Evolutionary conservation across 495 filamentous ascomycete species (phyloP).

Genomic region (Talaromyces proteolyticus): DNA sequence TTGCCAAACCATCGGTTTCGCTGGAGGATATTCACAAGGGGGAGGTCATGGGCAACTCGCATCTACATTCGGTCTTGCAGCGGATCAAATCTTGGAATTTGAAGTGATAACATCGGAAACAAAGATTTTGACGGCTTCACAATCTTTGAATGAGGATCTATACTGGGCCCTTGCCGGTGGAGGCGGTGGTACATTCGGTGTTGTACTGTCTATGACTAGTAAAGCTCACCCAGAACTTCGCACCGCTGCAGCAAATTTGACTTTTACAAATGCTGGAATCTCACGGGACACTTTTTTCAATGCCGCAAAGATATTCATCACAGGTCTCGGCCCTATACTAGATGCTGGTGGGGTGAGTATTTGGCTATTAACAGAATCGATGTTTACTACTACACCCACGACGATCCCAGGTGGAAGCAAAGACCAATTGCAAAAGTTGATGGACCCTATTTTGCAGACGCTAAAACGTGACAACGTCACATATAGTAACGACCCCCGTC

Average conservation of each 20-base stretch:
- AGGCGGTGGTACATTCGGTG: constrained; percentile 57
- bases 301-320: constrained; percentile 3
- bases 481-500: no score
- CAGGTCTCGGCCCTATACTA: constrained; percentile 5
- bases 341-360: constrained; percentile 10
- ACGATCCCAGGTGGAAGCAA: constrained; percentile 6
- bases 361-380: constrained; percentile 2
- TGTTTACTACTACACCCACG: constrained; percentile 9
- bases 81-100: constrained; percentile 57
- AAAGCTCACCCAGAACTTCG: constrained; percentile 33
- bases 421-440: constrained; percentile 6
- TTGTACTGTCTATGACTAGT: constrained; percentile 49
- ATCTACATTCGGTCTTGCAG: constrained; percentile 49
- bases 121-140: constrained; percentile 41
- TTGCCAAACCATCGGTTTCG: constrained; percentile 26
- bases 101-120: constrained; percentile 52
- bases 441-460: constrained; percentile 4
- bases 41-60: constrained; percentile 53
- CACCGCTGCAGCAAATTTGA: constrained; percentile 21
- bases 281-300: neutral
- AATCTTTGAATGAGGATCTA: constrained; percentile 49
- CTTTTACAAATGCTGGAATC: constrained; percentile 14
- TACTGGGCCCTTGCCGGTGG: constrained; percentile 65
- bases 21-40: constrained; percentile 54
- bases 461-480: neutral